Evolutionary conservation across 129 eudicot genomes (phyloP).

Genomic region (Kitagawia praeruptora): DNA sequence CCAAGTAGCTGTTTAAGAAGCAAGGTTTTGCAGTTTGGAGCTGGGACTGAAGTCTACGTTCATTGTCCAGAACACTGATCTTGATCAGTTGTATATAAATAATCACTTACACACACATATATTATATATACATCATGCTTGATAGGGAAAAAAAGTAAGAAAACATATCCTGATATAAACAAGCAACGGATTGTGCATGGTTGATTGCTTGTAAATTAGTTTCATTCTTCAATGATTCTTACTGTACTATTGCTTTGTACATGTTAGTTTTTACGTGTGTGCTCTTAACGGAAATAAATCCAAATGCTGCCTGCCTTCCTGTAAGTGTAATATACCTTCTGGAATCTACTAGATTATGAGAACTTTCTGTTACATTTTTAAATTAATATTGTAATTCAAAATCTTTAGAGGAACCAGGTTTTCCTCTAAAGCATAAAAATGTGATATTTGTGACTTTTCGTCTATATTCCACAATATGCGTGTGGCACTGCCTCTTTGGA

Average conservation of each 20-base stretch:
- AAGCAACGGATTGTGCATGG: not conserved
- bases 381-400: too few relatives aligned
- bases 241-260: not conserved
- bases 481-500: too few relatives aligned
- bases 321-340: too few relatives aligned
- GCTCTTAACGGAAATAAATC: not conserved
- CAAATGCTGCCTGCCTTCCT: not conserved
- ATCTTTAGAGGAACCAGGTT: too few relatives aligned
- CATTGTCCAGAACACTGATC: not conserved
- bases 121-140: not conserved
- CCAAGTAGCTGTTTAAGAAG: conserved; percentile 49
- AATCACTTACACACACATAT: not conserved
- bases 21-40: not conserved
- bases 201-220: not conserved
- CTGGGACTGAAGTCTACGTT: not conserved
- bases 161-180: not conserved
- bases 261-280: not conserved
- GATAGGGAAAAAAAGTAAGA: not conserved
- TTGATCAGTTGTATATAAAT: conserved; percentile 7
- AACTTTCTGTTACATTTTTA: too few relatives aligned
- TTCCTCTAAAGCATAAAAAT: too few relatives aligned
- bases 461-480: too few relatives aligned
- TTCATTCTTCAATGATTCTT: not conserved
- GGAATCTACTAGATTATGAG: too few relatives aligned
- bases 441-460: too few relatives aligned